Base-by-base conservation (phyloP, 352 stramenopile genomes). In the Pythium coloratum region DNA sequence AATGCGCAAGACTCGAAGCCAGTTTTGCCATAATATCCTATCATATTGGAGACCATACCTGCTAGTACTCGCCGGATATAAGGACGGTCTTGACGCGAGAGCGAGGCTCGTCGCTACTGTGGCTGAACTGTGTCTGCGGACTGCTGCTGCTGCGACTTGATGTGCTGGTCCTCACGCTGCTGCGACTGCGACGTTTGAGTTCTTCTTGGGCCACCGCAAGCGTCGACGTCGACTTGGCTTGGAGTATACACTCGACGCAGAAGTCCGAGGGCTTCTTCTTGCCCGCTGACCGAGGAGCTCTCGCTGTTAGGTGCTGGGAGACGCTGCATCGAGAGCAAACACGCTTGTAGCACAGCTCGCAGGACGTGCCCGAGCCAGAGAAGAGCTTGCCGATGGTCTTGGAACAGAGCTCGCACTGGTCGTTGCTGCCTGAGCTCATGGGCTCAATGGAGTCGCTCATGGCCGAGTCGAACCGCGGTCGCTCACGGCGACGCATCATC, bases 401-500 rank as follows among this genome's bases (percentile, higher is more conserved):
- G 20, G 24, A 26, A n/a, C 68, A 74, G 3, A 64, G 10, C 18
- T 54, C 58, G 36, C 68, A 70, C 16, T 47, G 38, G 51, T 44
- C 30, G 13, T n/a, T 36, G 6, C 50, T 54, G 3, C 44, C 49
- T 10, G 24, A 40, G 9, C 24, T 44, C 46, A 26, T 14, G 55
- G 55, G 14, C 3, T 55, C 47, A 18, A 47, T 33, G 4, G 44
- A 32, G 44, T 51, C 44, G 44, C 44, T 51, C 33, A 16, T 18
- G 16, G 4, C 16, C 7, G 16, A 34, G 26, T 16, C 9, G 13
- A 10, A 3, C 26, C 26, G 20, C 14, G 24, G 24, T 14, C 16
- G 18, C 50, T 53, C 40, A 2, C 30, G 30, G 44, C 42, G 24
- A 38, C 72, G 60, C 54, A 82, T 34, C 34, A 80, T 72, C 59